Evolutionary conservation across 768 basidiomycete species (phyloP), one percentile per base, ranked within the genome.

Genomic region (Filobasidium wieringae): DNA sequence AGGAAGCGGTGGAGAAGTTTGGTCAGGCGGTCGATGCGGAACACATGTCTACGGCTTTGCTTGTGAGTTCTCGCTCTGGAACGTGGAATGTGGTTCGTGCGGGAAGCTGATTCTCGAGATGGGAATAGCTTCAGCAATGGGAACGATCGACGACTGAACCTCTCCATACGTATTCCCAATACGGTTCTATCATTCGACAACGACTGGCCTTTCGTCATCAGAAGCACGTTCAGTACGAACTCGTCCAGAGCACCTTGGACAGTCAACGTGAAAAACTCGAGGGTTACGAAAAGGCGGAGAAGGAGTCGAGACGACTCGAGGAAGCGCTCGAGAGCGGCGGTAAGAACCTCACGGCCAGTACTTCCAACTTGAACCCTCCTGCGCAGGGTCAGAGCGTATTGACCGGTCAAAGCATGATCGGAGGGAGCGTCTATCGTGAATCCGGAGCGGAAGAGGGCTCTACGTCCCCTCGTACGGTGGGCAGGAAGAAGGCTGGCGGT

Each of bases 71-170:
- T 7, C 58, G 14, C 54, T 49, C 19, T 14, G 7, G 41, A 22
- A 9, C 24, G 41, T 9, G 41, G 41, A 24, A n/a, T n/a, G n/a
- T 43, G 9, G 41, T 53, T 57, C 39, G 53, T 9, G 7, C 7
- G 2, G 24, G 22, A 39, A 7, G 4, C 0, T 47, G 15, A 1
- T 15, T 41, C 19, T 32, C 22, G 12, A 22, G 15, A 11, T 41
- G 1, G 36, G 22, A 30, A 19, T 62, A 95, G 92, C 78, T 93
- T 7, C 88, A 93, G 78, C 88, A 90, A 60, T 82, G 96, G 62
- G 93, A 97, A 72, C 84, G 89, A 72, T 86, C 84, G 67, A 95
- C 89, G 81, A 88, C 89, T 29, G 95, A 99, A 70, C 95, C 95
- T 7, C 75, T 97, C 50, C 88, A 93, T 65, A 92, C 96, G 71